phyloP scores from a whole-genome alignment of 441 rosid species.

The Erodium chrysanthum region DNA sequence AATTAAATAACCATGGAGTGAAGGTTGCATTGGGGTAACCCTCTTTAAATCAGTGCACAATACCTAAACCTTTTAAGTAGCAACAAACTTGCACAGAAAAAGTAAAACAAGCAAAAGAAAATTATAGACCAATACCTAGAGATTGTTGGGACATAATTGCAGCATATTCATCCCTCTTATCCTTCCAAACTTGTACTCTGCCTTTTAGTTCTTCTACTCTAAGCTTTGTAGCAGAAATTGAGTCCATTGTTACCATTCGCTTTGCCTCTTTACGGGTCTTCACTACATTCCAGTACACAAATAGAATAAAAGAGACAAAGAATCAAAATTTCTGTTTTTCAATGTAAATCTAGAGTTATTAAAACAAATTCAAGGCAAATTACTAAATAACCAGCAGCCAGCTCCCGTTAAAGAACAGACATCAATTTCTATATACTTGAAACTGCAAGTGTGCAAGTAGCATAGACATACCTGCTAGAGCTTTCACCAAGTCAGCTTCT shows the following conservation, averaged over 20 bases:
- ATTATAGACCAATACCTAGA: neutral
- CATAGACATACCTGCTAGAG: conserved; percentile 46
- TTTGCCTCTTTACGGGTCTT: conserved; percentile 74
- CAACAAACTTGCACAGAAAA: neutral
- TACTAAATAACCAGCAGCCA: neutral
- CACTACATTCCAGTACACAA: conserved; percentile 29
- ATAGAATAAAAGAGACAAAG: neutral
- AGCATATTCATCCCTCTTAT: conserved; percentile 17
- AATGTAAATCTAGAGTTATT: neutral
- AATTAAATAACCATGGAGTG: neutral
- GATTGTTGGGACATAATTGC: conserved; percentile 12
- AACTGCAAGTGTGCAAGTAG: neutral
- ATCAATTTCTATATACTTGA: neutral
- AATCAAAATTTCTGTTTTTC: neutral
- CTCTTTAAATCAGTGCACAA: neutral
- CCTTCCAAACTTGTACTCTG: conserved; percentile 12
- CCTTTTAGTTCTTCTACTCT: conserved; percentile 18
- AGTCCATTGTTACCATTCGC: conserved; percentile 53
- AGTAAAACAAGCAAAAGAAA: neutral
- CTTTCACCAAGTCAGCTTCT: conserved; percentile 67
- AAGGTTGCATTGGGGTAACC: neutral
- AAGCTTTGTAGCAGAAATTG: conserved; percentile 22
- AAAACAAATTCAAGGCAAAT: neutral
- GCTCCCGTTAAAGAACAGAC: neutral
- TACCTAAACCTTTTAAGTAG: neutral